Base-by-base conservation (phyloP, 225 moss, liverwort and hornwort genomes). In the Marchantia paleacea region DNA sequence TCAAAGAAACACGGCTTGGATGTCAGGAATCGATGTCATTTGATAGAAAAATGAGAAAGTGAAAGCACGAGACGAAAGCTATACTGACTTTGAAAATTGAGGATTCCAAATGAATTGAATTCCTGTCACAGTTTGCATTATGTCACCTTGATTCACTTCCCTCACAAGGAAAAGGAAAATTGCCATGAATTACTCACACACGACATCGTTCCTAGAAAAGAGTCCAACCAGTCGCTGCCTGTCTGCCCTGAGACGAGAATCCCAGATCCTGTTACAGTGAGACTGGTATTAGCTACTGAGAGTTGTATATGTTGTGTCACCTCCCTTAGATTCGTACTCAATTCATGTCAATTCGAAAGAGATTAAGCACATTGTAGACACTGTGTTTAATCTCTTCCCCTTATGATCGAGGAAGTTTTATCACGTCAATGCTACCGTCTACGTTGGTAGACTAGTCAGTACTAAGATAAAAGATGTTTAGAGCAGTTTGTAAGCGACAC, bases 211-310 rank as follows among this genome's bases (percentile, higher is more conserved):
- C 53, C 81, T 76, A n/a, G 83, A 79, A 58, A 97, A 93, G 9
- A 69, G 82, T 73, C 85, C 88, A 52, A 95, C 78, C 18, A 97
- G 91, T 24, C 97, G 93, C 82, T 90, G 93, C 83, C 97, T 87
- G 85, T 94, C 93, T 58, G 86, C 86, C 31, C 89, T 82, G 22
- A 95, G 87, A 79, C 94, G 64, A 58, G 82, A 47, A 57, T 87
- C 78, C 84, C 84, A 87, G 51, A 77, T 62, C 73, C 86, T 87
- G 75, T 57, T 55, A 69, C 7, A 77, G 1, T 39, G 39, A 39
- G 39, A 39, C 39, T 39, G 5, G 39, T 39, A 5, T 39, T 39
- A 39, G 39, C 39, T 39, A 39, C 39, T 39, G 39, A 39, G 5
- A 39, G 39, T 39, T 39, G 39, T 39, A 39, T 39, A 5, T 39